Conservation (phyloP, 495 filamentous ascomycete genomes). For the Podospora comata region DNA sequence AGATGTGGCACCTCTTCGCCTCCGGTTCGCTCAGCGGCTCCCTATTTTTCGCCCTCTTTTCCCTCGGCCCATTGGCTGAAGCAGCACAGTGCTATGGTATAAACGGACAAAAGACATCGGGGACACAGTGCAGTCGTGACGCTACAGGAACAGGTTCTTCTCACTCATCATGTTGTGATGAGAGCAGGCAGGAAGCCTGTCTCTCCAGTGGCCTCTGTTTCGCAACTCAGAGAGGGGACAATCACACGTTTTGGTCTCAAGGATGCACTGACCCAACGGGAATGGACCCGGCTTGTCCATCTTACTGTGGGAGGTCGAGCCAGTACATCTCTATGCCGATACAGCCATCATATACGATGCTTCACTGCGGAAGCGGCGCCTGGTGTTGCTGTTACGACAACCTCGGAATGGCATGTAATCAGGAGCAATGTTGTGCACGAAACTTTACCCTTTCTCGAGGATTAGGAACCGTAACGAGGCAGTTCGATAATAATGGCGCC, state of each 20-base stretch:
- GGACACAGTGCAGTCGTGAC: slow-evolving; percentile 13
- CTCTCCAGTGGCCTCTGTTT: slow-evolving; percentile 34
- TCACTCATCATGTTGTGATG: slow-evolving; percentile 34
- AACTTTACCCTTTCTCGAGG: slow-evolving; percentile 27
- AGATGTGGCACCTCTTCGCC: background rate
- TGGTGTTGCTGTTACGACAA: slow-evolving; percentile 34
- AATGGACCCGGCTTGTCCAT: slow-evolving; percentile 31
- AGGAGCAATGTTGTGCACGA: slow-evolving; percentile 25
- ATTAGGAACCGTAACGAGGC: slow-evolving; percentile 16
- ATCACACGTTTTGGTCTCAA: slow-evolving; percentile 30
- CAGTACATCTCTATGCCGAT: slow-evolving; percentile 22
- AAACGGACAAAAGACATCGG: slow-evolving; percentile 24
- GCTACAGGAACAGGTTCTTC: slow-evolving; percentile 28
- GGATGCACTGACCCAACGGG: slow-evolving; percentile 34
- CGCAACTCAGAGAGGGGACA: slow-evolving; percentile 29
- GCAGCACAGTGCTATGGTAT: slow-evolving; percentile 24
- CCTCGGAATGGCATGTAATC: slow-evolving; percentile 23
- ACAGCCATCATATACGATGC: slow-evolving; percentile 25
- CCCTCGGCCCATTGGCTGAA: background rate
- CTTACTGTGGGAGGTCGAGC: slow-evolving; percentile 27
- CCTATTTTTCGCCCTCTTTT: background rate
- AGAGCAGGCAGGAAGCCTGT: slow-evolving; percentile 31
- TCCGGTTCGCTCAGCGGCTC: background rate
- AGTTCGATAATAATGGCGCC: slow-evolving; percentile 18
- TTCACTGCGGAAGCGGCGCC: slow-evolving; percentile 23